Evolutionary conservation across 2,329 filamentous ascomycete species (phyloP), one percentile per base, ranked within the genome.

Genomic region (Dryadomyces sulphureus): DNA sequence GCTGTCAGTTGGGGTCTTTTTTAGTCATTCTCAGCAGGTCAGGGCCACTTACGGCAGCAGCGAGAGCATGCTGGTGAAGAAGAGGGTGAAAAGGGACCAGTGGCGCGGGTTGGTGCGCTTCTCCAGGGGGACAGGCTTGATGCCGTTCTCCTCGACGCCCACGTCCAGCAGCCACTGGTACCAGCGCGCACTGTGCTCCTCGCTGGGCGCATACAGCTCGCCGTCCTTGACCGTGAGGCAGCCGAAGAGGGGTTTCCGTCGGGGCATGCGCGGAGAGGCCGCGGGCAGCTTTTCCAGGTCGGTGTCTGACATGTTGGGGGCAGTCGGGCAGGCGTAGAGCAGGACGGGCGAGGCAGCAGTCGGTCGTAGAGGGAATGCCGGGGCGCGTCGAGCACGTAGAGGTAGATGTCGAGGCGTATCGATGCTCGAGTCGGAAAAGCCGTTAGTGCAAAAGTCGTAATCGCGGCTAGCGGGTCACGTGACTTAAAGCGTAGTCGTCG

Each of bases 21-120:
- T 34, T 20, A n/a, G 22, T 17, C 5, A 27, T 8, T 12, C 41
- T 14, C 21, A 6, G 24, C 47, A 20, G 46, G 46, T 45, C 17
- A 46, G 9, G 25, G 21, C 11, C 19, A 65, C 72, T 59, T 56
- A 78, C 75, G 75, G 74, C 27, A 79, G 55, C 7, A 77, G 63
- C 54, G 72, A 76, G 38, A 73, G 62, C 47, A 75, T 66, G 49
- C 74, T 68, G 19, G 71, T 74, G 54, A 77, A 75, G 65, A 76
- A 78, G 21, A 79, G 62, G 4, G 73, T 77, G 54, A 79, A 79
- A 40, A 79, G 63, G 49, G 74, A 72, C 57, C 65, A 65, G 52
- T 72, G 72, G 32, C 65, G 62, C 8, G 63, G 74, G 50, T 72
- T 66, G 1, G 66, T 77, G 38, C 75, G 64, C 49, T 73, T 62